Evolutionary conservation across 139 green algal species (phyloP).

Genomic region (Gonium pectorale): DNA sequence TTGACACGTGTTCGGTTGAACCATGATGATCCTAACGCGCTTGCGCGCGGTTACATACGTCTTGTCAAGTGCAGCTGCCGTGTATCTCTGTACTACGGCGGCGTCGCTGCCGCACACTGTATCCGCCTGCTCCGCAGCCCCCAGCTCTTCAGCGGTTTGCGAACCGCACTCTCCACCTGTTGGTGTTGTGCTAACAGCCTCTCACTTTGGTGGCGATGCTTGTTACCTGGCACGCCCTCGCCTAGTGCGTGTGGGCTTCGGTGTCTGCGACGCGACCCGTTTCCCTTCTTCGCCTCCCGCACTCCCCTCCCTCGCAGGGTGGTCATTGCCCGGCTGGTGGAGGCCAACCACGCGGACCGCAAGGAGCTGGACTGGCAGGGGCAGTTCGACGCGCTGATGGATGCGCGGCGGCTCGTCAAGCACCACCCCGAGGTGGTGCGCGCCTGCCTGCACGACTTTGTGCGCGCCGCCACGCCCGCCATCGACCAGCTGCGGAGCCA

Average conservation of each 20-base stretch:
- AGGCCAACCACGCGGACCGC: slow-evolving; percentile 73
- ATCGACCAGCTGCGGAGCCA: slow-evolving; percentile 80
- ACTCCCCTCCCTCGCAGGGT: not conserved
- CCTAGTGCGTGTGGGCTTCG: too few relatives aligned
- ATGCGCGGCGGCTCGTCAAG: slow-evolving; percentile 69
- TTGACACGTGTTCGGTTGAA: too few relatives aligned
- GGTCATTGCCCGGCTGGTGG: slow-evolving; percentile 60
- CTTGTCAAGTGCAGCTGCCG: too few relatives aligned
- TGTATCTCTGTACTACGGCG: too few relatives aligned
- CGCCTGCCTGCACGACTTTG: slow-evolving; percentile 67
- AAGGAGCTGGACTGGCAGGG: slow-evolving; percentile 89
- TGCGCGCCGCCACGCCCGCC: slow-evolving; percentile 70
- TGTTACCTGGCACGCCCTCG: too few relatives aligned
- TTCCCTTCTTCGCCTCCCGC: not conserved
- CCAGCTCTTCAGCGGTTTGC: too few relatives aligned
- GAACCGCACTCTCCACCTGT: too few relatives aligned
- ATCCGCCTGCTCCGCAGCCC: too few relatives aligned
- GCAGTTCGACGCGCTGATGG: slow-evolving; percentile 82
- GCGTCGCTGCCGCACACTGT: too few relatives aligned
- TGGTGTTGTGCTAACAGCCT: not conserved
- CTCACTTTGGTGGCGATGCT: not conserved
- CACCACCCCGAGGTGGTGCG: slow-evolving; percentile 70
- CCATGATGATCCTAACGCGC: too few relatives aligned
- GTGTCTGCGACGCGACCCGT: too few relatives aligned
- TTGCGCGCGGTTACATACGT: too few relatives aligned